Base-by-base conservation (phyloP, 73 alveolate genomes). In the Effrenium voratum region DNA sequence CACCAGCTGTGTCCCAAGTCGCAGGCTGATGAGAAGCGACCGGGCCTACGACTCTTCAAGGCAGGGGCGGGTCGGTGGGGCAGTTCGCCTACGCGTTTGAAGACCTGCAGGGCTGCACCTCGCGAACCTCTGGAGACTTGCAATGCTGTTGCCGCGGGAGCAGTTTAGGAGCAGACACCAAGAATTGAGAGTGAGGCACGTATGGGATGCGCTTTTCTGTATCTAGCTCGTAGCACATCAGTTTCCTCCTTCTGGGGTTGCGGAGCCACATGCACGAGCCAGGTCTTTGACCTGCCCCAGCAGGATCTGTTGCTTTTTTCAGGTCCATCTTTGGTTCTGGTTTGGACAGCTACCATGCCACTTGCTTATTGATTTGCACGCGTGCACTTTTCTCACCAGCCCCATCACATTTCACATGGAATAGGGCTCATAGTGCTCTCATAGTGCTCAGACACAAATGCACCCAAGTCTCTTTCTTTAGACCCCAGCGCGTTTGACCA, bases 1-100 rank as follows among this genome's bases (percentile, higher is more conserved):
- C n/a, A n/a, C n/a, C n/a, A n/a, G n/a, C n/a, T n/a, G n/a, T n/a
- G n/a, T n/a, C n/a, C n/a, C n/a, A n/a, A n/a, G n/a, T n/a, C n/a
- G n/a, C 82, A 72, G 82, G 82, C 82, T 36, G 82, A 72, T 72
- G 82, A 72, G 47, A 12, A 44, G 49, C 82, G n/a, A 12, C 82
- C 82, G n/a, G 82, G 82, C 34, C 38, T 47, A 72, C 82, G 82
- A 16, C 82, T 72, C 49, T 72, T 72, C 82, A 72, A 72, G 82
- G 82, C 47, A 13, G 82, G 82, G 80, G 68, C 4, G 68, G 68
- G 26, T 2, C 0, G 15, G 68, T n/a, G n/a, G n/a, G n/a, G n/a
- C n/a, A n/a, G n/a, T n/a, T n/a, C n/a, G n/a, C n/a, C n/a, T n/a
- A n/a, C n/a, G n/a, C n/a, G n/a, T n/a, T n/a, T n/a, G n/a, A n/a